Base-by-base conservation (phyloP, 1,284 basidiomycete genomes). In the Mrakiaceae sp. region DNA sequence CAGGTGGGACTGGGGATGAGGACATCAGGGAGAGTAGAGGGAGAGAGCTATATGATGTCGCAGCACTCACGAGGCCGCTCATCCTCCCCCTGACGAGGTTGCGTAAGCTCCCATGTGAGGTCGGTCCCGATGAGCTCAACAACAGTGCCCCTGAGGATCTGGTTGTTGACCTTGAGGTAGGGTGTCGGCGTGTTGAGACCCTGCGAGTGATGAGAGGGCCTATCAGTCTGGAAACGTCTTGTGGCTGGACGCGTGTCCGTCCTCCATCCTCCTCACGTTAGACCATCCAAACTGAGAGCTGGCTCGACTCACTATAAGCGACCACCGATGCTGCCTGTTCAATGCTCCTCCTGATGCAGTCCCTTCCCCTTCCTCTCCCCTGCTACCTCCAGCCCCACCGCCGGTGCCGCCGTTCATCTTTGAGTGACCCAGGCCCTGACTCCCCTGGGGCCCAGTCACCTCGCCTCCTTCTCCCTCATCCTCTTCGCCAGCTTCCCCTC, bases 131-230 rank as follows among this genome's bases (percentile, higher is more conserved):
- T 74, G n/a, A 75, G 53, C 10, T 72, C 70, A 4, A 72, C 68
- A 7, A 70, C 59, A 27, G 71, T 65, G 8, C 75, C 75, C 58
- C 74, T 71, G 64, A 73, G 75, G 49, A 75, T 64, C 58, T 74
- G 72, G 64, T 75, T 73, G 11, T 74, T 74, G 39, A 77, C 62
- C 64, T 75, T 75, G 54, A 77, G 67, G 59, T 74, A 76, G 6
- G 75, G 75, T 52, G 72, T 64, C 12, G 75, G 70, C 11, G 74
- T 74, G 62, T 77, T 75, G 62, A 77, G 67, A 4, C 75, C 75
- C 75, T 77, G 58, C 42, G 42, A 61, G 60, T 47, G 48, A 27
- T 47, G 58, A 40, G 5, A 27, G 7, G 11, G 11, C 9, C 27
- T 59, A n/a, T 42, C 39, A 40, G 10, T 48, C 57, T 47, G 2